phyloP scores from a whole-genome alignment of 1,284 basidiomycete species.

The Ustanciosporium gigantosporum region DNA sequence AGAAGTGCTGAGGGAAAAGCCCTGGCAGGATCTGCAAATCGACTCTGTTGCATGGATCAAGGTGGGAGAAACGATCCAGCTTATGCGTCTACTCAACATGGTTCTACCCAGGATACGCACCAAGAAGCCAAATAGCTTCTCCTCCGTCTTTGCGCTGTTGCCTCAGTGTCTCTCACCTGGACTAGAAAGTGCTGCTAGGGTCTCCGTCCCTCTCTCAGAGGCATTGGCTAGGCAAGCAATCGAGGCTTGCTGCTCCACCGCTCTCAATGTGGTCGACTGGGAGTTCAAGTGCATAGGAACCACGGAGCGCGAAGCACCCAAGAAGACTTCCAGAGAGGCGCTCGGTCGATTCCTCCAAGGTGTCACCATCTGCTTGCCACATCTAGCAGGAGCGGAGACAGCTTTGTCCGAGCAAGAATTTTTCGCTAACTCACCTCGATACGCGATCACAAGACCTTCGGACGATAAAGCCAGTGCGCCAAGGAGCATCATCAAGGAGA shows the following conservation, averaged over 20 bases:
- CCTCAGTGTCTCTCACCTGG: conserved; percentile 30
- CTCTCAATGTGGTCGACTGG: conserved; percentile 30
- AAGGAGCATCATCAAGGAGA: conserved; percentile 13
- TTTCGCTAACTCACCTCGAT: conserved; percentile 10
- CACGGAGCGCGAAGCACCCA: conserved; percentile 9
- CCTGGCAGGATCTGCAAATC: conserved; percentile 1
- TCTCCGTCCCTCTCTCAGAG: background rate
- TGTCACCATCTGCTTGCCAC: conserved; percentile 24
- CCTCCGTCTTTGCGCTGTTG: conserved; percentile 31
- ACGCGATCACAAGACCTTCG: conserved; percentile 3
- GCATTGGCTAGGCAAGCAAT: conserved; percentile 12
- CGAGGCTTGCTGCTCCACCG: conserved; percentile 21
- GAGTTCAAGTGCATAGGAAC: conserved; percentile 16
- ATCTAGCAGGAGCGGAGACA: conserved; percentile 14
- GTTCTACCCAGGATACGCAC: conserved; percentile 48
- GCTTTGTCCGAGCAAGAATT: conserved; percentile 24
- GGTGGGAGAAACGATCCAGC: conserved; percentile 14
- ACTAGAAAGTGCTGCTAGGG: conserved; percentile 3
- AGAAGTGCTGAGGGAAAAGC: conserved; percentile 9
- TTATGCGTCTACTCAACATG: conserved; percentile 25
- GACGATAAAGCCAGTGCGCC: background rate
- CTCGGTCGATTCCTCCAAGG: conserved; percentile 21
- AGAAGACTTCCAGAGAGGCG: conserved; percentile 23
- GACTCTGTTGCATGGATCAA: conserved; percentile 7
- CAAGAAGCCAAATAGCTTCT: conserved; percentile 46